Percentiles rank a stretch among this genome's conserved stretches.
These are phyloP conservation scores for Xylaria hypoxylon DNA, from an alignment of 2,329 filamentous ascomycete genomes.

Conservation along the genomic window DNA sequence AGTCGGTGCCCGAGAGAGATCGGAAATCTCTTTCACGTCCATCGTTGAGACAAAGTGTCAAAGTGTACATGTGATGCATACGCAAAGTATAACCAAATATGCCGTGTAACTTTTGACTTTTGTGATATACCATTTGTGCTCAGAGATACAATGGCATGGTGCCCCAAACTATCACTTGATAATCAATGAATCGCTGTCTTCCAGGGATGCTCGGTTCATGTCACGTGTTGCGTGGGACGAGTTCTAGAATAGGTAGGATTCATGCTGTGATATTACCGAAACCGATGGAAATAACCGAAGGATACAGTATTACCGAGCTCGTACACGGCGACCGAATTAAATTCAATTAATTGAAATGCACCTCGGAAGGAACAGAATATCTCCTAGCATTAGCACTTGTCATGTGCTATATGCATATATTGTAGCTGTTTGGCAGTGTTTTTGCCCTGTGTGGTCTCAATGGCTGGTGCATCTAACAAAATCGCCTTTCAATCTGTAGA, in stretches of 20 bases:
- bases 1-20: not conserved
- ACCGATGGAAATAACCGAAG: slow-evolving; percentile 31
- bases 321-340: not conserved
- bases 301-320: not conserved
- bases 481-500: not conserved
- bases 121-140: not conserved
- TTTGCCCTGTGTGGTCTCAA: not conserved
- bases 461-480: not conserved
- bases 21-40: slow-evolving; percentile 14
- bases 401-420: slow-evolving; percentile 17
- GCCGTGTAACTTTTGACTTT: not conserved
- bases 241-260: slow-evolving; percentile 8
- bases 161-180: not conserved
- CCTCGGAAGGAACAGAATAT: not conserved
- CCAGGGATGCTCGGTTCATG: slow-evolving; percentile 29
- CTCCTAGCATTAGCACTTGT: not conserved
- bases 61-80: no score
- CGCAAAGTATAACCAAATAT: not conserved
- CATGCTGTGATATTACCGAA: slow-evolving; percentile 30
- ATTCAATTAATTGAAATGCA: not conserved
- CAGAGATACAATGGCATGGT: not conserved
- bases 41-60: not conserved
- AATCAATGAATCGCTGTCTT: slow-evolving; percentile 2
- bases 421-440: not conserved
- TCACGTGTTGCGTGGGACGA: not conserved